Evolutionary conservation across 1,284 basidiomycete genomes (phyloP).

Genomic region (Ustanciosporium gigantosporum): DNA sequence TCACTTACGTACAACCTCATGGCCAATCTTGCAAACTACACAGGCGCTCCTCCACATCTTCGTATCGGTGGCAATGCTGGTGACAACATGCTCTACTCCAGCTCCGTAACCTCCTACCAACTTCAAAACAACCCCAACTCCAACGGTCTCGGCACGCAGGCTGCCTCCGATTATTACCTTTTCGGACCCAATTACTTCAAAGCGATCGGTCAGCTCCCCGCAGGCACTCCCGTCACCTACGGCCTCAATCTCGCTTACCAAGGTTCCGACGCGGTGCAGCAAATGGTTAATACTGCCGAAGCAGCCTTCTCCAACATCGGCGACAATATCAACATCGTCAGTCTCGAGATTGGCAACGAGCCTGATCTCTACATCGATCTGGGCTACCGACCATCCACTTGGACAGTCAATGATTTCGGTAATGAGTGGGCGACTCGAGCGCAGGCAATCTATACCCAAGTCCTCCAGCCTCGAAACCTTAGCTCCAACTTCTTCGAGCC

Average conservation of each 20-base stretch:
- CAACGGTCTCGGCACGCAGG: slow-evolving; percentile 12
- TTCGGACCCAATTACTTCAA: slow-evolving; percentile 42
- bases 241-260: slow-evolving; percentile 44
- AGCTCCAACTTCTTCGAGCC: slow-evolving; percentile 46
- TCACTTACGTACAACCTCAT: slow-evolving; percentile 44
- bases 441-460: slow-evolving; percentile 27
- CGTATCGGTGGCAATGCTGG: slow-evolving; percentile 47
- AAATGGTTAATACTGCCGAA: slow-evolving; percentile 26
- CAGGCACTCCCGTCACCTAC: slow-evolving; percentile 46
- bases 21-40: slow-evolving; percentile 43
- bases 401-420: slow-evolving; percentile 31
- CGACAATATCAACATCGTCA: slow-evolving; percentile 15
- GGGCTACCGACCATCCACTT: slow-evolving; percentile 26
- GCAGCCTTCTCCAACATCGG: slow-evolving; percentile 27
- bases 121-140: slow-evolving; percentile 22
- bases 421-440: slow-evolving; percentile 37
- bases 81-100: slow-evolving; percentile 39
- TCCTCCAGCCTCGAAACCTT: slow-evolving; percentile 20
- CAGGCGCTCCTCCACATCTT: slow-evolving; percentile 43
- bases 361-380: slow-evolving; percentile 45
- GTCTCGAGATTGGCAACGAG: slow-evolving; percentile 52
- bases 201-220: slow-evolving; percentile 28
- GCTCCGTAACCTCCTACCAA: slow-evolving; percentile 6
- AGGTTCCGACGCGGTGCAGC: slow-evolving; percentile 23
- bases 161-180: slow-evolving; percentile 15